Evolutionary conservation across 768 basidiomycete genomes (phyloP), one percentile per base, ranked within the genome.

Genomic region (Pleurotus cornucopiae): DNA sequence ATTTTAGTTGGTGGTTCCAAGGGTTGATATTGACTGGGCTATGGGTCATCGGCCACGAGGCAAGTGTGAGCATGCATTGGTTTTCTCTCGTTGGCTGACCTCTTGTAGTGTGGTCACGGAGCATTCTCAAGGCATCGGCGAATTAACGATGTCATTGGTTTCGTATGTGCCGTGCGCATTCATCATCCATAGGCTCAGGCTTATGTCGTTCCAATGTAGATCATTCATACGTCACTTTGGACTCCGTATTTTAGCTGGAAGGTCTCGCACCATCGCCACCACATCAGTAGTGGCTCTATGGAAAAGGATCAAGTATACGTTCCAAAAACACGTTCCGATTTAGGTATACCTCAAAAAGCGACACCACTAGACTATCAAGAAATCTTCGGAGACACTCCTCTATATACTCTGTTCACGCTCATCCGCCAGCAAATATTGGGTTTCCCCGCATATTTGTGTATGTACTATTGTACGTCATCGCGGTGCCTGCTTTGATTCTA

Each of bases 401-500:
- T 77, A 43, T 77, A 69, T 59, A 76, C 76, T 0, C 56, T 76
- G 20, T 67, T 62, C 60, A 73, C 66, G 67, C 68, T 77, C 2
- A 43, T 77, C 12, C 64, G 71, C 7, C 73, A 74, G 56, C 76
- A 79, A 47, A 53, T 77, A 0, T 52, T 78, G 13, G 76, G 73
- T 0, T 77, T 76, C 59, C 76, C 76, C 1, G 73, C 76, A 4
- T 79, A 79, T 55, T 65, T 77, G 7, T 45, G 75, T 75, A 47
- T 59, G 72, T 64, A 2, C 2, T 25, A 1, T 34, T 26, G 6
- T 6, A 23, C 2, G 11, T 3, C 20, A 39, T 26, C 12, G 48
- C 4, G 38, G 2, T 5, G 23, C 71, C 68, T 61, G 0, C n/a
- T 0, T 25, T 2, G 53, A 11, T 30, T 44, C 41, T 21, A 58